Base-by-base conservation (phyloP, 2,329 filamentous ascomycete species). In the Talaromyces islandicus region DNA sequence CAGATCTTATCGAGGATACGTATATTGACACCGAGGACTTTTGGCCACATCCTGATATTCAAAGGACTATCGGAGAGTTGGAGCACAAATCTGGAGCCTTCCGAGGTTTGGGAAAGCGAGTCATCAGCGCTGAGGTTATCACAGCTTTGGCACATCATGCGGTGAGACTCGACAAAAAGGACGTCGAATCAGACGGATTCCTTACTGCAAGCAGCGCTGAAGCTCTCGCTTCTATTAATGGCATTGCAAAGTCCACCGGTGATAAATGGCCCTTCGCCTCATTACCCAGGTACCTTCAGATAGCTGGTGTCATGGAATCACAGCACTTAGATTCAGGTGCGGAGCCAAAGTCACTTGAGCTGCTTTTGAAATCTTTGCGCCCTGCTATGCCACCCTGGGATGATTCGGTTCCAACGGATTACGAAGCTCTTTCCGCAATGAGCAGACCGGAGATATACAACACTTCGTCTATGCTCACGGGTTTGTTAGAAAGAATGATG, bases 81-180 rank as follows among this genome's bases (percentile, higher is more conserved):
- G 25, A 63, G 11, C 57, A 55, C 51, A 61, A 58, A 38, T 64
- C 19, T 57, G 57, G 53, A 67, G 63, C 43, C 27, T 76, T 78
- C 61, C 68, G 73, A 30, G 76, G 77, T n/a, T 71, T 79, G 35
- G 77, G 74, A 2, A 62, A 63, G 48, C 71, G 75, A 55, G 85
- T 81, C 0, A 79, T 88, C 65, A 86, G 83, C 66, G 76, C 77
- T 48, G 85, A 88, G 69, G 78, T 87, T 11, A 77, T 86, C 27
- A 74, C 79, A 56, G 80, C 82, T 6, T 77, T 85, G 46, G 52
- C 41, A 38, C 48, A 29, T 38, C 56, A 61, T 54, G 59, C 59
- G 35, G 56, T 54, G 38, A 58, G 35, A 43, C 54, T 55, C 25
- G 50, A 54, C 29, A 38, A 51, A 48, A 57, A n/a, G 7, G n/a